Conservation (phyloP, 495 filamentous ascomycete genomes). For the Aspergillus sclerotiicarbonarius region DNA sequence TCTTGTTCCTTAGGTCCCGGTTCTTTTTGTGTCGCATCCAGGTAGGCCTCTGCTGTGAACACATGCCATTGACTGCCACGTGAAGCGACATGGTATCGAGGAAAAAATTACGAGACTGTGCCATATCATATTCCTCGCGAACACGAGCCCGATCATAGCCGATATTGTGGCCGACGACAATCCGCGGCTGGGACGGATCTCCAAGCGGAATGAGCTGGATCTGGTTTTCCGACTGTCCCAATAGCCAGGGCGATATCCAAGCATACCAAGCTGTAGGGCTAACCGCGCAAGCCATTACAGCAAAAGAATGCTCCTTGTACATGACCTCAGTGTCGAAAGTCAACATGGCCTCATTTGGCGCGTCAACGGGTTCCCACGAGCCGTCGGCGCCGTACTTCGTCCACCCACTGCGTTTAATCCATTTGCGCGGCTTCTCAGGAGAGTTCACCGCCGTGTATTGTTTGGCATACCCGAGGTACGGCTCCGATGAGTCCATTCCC, state of each 20-base stretch:
- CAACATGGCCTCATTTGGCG: slow-evolving; percentile 75
- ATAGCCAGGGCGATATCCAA: slow-evolving; percentile 94
- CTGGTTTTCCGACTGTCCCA: slow-evolving; percentile 74
- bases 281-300: slow-evolving; percentile 93
- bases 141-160: slow-evolving; percentile 92
- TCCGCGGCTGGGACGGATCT: slow-evolving; percentile 61
- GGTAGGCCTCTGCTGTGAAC: slow-evolving; percentile 88
- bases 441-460: slow-evolving; percentile 63
- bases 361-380: slow-evolving; percentile 64
- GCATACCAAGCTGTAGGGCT: slow-evolving; percentile 90
- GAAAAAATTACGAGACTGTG: slow-evolving; percentile 81
- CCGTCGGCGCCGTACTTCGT: slow-evolving; percentile 85
- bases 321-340: slow-evolving; percentile 97
- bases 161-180: slow-evolving; percentile 93
- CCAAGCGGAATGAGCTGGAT: slow-evolving; percentile 85
- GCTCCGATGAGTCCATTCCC: slow-evolving; percentile 82
- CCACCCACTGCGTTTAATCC: slow-evolving; percentile 84
- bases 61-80: slow-evolving; percentile 98
- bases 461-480: slow-evolving; percentile 76
- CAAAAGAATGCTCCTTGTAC: slow-evolving; percentile 87
- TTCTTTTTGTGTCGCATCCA: slow-evolving; percentile 97
- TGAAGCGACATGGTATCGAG: slow-evolving; percentile 98
- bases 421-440: slow-evolving; percentile 74
- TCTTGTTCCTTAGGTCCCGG: slow-evolving; percentile 77
- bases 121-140: slow-evolving; percentile 81